Conservation (phyloP, 2,329 filamentous ascomycete genomes). For the Talaromyces sp. region DNA sequence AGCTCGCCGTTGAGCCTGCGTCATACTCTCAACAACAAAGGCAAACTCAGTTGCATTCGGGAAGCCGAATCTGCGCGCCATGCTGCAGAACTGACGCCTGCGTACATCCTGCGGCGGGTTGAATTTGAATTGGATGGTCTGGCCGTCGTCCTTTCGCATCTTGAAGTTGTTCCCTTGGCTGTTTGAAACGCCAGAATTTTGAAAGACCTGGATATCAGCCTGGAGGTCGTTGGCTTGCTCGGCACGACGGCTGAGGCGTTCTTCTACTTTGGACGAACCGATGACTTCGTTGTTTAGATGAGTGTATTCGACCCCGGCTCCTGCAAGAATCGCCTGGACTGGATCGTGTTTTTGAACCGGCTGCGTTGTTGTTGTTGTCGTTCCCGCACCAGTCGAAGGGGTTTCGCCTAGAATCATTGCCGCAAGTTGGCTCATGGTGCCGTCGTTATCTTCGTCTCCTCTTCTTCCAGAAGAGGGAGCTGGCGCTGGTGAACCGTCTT, state of each 20-base stretch:
- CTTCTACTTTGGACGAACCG: slow-evolving; percentile 87
- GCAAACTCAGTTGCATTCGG: slow-evolving; percentile 77
- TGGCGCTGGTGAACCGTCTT: slow-evolving; percentile 15
- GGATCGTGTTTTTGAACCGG: slow-evolving; percentile 57
- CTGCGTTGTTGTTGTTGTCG: slow-evolving; percentile 11
- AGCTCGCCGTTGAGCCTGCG: slow-evolving; percentile 71
- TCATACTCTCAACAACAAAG: slow-evolving; percentile 84
- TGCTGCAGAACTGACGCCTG: slow-evolving; percentile 81
- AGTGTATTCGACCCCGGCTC: slow-evolving; percentile 87
- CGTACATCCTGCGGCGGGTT: slow-evolving; percentile 71
- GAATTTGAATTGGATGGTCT: slow-evolving; percentile 56
- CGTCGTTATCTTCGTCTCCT: slow-evolving; percentile 55
- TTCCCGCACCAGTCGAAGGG: slow-evolving; percentile 3
- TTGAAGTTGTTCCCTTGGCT: background rate
- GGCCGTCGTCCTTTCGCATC: slow-evolving; percentile 30
- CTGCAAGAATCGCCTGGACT: slow-evolving; percentile 81
- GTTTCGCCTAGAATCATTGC: slow-evolving; percentile 51
- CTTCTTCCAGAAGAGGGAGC: slow-evolving; percentile 7
- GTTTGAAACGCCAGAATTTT: slow-evolving; percentile 11
- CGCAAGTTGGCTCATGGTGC: slow-evolving; percentile 69
- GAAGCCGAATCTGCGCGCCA: slow-evolving; percentile 78
- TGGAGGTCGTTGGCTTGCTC: slow-evolving; percentile 41
- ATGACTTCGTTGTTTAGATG: slow-evolving; percentile 96
- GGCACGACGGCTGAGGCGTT: slow-evolving; percentile 72
- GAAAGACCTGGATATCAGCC: slow-evolving; percentile 33